Evolutionary conservation across 129 eudicot genomes (phyloP).

Genomic region (Tagetes patula): DNA sequence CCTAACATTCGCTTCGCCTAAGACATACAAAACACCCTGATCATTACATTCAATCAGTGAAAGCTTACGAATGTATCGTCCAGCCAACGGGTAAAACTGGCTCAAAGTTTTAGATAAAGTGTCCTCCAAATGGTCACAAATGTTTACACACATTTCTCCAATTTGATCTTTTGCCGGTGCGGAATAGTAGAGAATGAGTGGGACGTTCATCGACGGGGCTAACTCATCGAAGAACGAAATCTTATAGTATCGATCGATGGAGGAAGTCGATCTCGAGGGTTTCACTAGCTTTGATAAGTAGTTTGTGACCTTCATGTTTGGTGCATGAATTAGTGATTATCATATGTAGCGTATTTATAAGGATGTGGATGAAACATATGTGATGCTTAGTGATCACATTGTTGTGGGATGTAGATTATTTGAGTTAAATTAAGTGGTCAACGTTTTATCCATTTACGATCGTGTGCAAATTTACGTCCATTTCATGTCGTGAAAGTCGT

Average conservation of each 20-base stretch:
- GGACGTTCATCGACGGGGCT: slow-evolving; percentile 37
- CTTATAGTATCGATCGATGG: slow-evolving; percentile 23
- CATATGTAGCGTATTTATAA: not conserved
- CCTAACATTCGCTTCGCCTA: slow-evolving; percentile 15
- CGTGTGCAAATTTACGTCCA: not conserved
- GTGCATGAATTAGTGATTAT: not conserved
- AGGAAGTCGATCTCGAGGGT: slow-evolving; percentile 28
- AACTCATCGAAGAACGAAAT: slow-evolving; percentile 30
- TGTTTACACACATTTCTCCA: not conserved
- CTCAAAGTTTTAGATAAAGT: slow-evolving; percentile 25
- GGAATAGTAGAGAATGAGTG: slow-evolving; percentile 38
- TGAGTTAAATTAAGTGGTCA: not conserved
- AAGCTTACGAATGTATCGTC: slow-evolving; percentile 33
- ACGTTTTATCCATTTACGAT: not conserved
- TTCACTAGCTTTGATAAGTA: slow-evolving; percentile 15
- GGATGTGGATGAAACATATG: not conserved
- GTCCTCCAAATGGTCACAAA: slow-evolving; percentile 22
- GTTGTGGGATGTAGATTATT: not conserved
- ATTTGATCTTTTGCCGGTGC: not conserved
- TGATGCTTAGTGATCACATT: slow-evolving; percentile 4
- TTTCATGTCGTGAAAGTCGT: slow-evolving; percentile 2
- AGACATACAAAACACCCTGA: slow-evolving; percentile 37
- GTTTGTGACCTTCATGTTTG: slow-evolving; percentile 22
- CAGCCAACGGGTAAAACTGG: slow-evolving; percentile 42
- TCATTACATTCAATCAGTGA: slow-evolving; percentile 24